Percentiles rank a stretch among this genome's conserved stretches.
phyloP scores from a whole-genome alignment of 108 stramenopile species.

The Skeletonema grethae region DNA sequence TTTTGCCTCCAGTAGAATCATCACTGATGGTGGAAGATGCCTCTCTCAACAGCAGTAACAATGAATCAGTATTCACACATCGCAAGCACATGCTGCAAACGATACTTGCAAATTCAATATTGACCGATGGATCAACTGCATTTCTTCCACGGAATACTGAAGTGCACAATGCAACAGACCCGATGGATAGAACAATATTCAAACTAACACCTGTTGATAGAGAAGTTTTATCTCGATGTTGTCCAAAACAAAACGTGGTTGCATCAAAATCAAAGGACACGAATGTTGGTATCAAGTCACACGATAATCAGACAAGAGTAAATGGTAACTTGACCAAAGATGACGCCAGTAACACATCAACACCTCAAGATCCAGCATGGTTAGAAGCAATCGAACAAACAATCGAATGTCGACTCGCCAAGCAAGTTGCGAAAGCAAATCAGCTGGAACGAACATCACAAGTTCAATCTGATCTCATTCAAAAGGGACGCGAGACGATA shows the following conservation, averaged over 20 bases:
- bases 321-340: neutral
- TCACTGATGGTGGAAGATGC: neutral
- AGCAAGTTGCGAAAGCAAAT: slow-evolving; percentile 18
- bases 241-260: neutral
- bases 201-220: slow-evolving; percentile 3
- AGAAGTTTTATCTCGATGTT: neutral
- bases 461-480: slow-evolving; percentile 25
- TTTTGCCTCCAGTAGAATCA: slow-evolving; percentile 24
- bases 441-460: slow-evolving; percentile 22
- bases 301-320: neutral
- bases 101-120: slow-evolving; percentile 29
- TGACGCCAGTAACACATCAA: neutral
- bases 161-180: neutral
- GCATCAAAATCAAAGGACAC: neutral
- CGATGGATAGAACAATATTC: neutral
- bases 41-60: neutral
- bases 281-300: neutral
- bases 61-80: slow-evolving; percentile 5
- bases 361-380: slow-evolving; percentile 22
- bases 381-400: slow-evolving; percentile 36
- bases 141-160: slow-evolving; percentile 13
- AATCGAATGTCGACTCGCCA: slow-evolving; percentile 27
- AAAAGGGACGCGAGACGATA: slow-evolving; percentile 21
- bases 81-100: slow-evolving; percentile 12
- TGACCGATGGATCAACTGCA: slow-evolving; percentile 38